Evolutionary conservation across 1,139 yeast species (phyloP).

Genomic region (Saccharomyces hybrid): DNA sequence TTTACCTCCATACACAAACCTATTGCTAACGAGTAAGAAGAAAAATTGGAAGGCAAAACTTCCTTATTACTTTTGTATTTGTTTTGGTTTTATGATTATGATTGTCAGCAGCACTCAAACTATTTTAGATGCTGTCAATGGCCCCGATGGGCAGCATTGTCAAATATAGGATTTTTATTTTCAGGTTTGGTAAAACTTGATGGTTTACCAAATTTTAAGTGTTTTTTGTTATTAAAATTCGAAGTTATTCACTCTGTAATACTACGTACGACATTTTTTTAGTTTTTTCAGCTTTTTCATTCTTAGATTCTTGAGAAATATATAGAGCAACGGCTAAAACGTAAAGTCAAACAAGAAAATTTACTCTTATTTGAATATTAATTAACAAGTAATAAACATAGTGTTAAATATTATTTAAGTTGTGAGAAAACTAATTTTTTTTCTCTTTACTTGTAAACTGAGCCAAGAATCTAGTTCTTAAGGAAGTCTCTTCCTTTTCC

Average conservation of each 20-base stretch:
- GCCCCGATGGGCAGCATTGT: slow-evolving; percentile 40
- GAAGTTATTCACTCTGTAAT: neutral
- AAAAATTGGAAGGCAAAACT: slow-evolving; percentile 39
- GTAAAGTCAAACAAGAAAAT: no score
- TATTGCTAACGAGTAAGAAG: slow-evolving; percentile 51
- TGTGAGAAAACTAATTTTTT: neutral
- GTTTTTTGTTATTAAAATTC: neutral
- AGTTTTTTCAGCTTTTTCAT: no score
- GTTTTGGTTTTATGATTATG: slow-evolving; percentile 74
- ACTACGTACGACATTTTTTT: neutral
- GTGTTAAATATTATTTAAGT: no score
- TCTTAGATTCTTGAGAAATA: no score
- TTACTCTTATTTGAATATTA: no score
- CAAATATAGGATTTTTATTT: slow-evolving; percentile 10
- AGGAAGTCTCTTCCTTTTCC: neutral
- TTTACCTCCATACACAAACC: slow-evolving; percentile 76
- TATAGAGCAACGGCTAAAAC: no score
- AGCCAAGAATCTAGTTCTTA: neutral
- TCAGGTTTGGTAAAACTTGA: no score
- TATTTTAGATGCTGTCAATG: slow-evolving; percentile 43
- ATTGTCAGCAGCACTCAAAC: slow-evolving; percentile 71
- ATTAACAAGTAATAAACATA: no score
- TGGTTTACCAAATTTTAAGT: neutral
- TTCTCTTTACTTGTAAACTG: neutral
- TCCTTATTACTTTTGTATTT: slow-evolving; percentile 54